A percentile compares a stretch with the other conserved stretches of the same genome.
Evolutionary conservation across 1,139 yeast genomes (phyloP).

Genomic region (Meyerozyma sp.): DNA sequence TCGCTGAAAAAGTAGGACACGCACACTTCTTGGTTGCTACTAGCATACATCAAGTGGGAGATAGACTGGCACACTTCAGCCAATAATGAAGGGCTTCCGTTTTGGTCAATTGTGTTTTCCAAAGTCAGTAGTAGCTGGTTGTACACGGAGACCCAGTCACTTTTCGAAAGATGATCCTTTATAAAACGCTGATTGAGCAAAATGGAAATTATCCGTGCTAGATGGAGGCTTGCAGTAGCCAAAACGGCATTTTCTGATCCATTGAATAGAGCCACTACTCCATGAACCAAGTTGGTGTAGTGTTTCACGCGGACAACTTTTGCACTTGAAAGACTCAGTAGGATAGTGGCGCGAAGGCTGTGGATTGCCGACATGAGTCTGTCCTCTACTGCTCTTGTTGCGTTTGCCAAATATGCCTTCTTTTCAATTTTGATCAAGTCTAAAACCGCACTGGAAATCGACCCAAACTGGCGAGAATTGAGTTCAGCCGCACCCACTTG

Average conservation of each 20-base stretch:
- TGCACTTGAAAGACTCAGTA: neutral
- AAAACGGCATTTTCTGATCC: neutral
- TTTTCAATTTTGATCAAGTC: neutral
- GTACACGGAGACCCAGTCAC: neutral
- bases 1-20: neutral
- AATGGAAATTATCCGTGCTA: neutral
- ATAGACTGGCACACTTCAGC: neutral
- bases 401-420: neutral
- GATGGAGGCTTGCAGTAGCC: neutral
- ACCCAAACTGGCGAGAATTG: conserved; percentile 1
- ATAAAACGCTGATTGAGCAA: neutral
- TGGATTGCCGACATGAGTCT: neutral
- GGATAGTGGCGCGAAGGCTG: neutral
- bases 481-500: neutral
- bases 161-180: neutral
- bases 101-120: neutral
- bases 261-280: neutral
- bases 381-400: neutral
- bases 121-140: neutral
- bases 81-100: neutral
- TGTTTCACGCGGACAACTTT: neutral
- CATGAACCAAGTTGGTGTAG: neutral
- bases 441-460: neutral
- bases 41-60: neutral
- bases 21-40: neutral